These are phyloP conservation scores for Magnolia changhungtana DNA, from an alignment of 164 flowering plant genomes.

Conservation along the genomic window DNA sequence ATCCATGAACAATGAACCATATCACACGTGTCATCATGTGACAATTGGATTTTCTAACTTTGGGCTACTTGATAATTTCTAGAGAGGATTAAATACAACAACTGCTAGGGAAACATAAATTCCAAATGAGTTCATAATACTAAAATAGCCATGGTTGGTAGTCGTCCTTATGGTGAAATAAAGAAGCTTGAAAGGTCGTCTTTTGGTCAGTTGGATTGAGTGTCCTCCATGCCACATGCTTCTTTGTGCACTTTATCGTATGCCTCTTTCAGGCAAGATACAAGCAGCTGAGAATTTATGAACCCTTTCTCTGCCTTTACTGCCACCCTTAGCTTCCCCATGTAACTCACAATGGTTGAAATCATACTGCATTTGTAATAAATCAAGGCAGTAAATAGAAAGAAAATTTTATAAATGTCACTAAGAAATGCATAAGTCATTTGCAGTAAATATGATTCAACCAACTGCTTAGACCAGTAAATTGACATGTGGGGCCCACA, in stretches of 20 bases:
- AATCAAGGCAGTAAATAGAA: not conserved
- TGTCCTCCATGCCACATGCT: no score
- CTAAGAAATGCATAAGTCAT: not conserved
- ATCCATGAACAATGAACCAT: no score
- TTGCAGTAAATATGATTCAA: not conserved
- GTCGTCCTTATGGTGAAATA: not conserved
- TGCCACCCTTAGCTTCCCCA: constrained; percentile 35
- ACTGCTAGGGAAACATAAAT: not conserved
- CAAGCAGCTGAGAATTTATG: constrained; percentile 25
- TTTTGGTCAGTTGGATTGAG: no score
- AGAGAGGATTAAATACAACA: no score
- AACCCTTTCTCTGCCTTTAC: constrained; percentile 23
- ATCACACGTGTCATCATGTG: no score
- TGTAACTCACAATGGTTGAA: constrained; percentile 36
- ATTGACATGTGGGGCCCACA: not conserved
- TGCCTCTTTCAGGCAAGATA: constrained; percentile 26
- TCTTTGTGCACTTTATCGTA: constrained; percentile 16
- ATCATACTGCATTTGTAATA: constrained; percentile 23
- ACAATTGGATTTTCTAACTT: no score
- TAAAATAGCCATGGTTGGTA: not conserved
- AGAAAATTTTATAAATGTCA: not conserved
- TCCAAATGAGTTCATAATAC: not conserved
- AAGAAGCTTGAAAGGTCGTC: not conserved
- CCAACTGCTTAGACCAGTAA: not conserved
- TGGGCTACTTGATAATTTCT: no score